Base-by-base conservation (phyloP, 768 basidiomycete genomes). In the Russula sp. region DNA sequence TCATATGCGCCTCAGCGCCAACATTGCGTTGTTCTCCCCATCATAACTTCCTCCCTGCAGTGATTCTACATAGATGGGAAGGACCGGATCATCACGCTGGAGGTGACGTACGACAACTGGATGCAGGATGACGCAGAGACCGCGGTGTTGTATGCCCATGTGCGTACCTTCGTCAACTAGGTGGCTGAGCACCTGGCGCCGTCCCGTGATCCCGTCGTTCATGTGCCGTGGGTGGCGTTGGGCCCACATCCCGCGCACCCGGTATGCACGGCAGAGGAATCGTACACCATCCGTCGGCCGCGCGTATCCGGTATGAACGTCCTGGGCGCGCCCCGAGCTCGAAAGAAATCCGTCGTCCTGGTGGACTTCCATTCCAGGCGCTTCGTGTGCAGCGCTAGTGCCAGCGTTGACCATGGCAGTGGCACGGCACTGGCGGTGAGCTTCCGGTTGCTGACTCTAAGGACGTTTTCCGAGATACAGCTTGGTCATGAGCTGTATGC, bases 161-260 rank as follows among this genome's bases (percentile, higher is more conserved):
- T 18, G 5, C 51, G 46, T 39, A 63, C 61, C 38, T 63, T 63
- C 39, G 57, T 63, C 34, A 7, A 38, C 9, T 58, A 63, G 20
- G 53, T 63, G 6, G 57, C 51, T 11, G 18, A 45, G 7, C 52
- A 63, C n/a, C 25, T n/a, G 2, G 29, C 20, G 32, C 22, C 38
- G 20, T 7, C 9, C 9, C 39, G 18, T 18, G 22, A 11, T 1
- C 60, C 38, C 13, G 4, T 53, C 3, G 8, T 61, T 1, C 6
- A 62, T 5, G 61, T 63, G 16, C 56, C 50, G 2, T 63, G 61
- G 61, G 61, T 48, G 8, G 38, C 50, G 7, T 63, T 56, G 61
- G 61, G 56, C 5, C 56, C 61, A 0, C 39, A 52, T 16, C 56
- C 57, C 11, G 57, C 61, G 32, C 56, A 54, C 43, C 32, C 59